Base-by-base conservation (phyloP, 768 basidiomycete genomes). In the Mycena kentingensis region DNA sequence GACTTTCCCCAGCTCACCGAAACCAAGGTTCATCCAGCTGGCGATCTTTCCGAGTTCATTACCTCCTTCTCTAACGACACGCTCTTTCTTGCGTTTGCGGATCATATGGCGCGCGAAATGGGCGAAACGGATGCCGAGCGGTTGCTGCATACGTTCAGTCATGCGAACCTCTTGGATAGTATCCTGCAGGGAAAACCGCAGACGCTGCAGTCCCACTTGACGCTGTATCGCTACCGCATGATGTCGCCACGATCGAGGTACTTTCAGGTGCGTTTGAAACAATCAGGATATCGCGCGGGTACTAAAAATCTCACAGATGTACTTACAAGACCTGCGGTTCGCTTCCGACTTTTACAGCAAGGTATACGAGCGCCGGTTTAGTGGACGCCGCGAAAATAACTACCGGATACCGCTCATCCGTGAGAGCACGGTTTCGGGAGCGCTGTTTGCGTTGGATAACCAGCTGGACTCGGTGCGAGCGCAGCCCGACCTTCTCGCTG, bases 181-280 rank as follows among this genome's bases (percentile, higher is more conserved):
- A 87, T 98, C 44, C 73, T 93, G n/a, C 85, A 90, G 65, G 94
- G 95, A 70, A 97, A 96, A 65, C 84, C 88, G 12, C 80, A 84
- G 52, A 85, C 88, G 0, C 70, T 95, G 3, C 84, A 87, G 59
- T 77, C 86, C 0, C 88, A 93, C 64, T 72, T 94, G 2, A 82
- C 82, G 1, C 65, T 94, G 25, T 90, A 85, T 63, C 78, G 75
- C 43, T 84, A 84, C 60, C 84, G 89, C 52, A 78, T 70, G 47
- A 82, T 85, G 78, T 71, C 77, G 3, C 80, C 82, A 0, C 60
- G 69, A 3, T 80, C 81, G 5, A 77, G 73, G 8, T 84, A 81
- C 64, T 89, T 86, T 69, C 80, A 84, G n/a, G n/a, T n/a, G n/a
- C n/a, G n/a, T n/a, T n/a, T n/a, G n/a, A n/a, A n/a, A n/a, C n/a